Evolutionary conservation across 768 basidiomycete genomes (phyloP), one percentile per base, ranked within the genome.

Genomic region (Leucocoprinus leucothites): DNA sequence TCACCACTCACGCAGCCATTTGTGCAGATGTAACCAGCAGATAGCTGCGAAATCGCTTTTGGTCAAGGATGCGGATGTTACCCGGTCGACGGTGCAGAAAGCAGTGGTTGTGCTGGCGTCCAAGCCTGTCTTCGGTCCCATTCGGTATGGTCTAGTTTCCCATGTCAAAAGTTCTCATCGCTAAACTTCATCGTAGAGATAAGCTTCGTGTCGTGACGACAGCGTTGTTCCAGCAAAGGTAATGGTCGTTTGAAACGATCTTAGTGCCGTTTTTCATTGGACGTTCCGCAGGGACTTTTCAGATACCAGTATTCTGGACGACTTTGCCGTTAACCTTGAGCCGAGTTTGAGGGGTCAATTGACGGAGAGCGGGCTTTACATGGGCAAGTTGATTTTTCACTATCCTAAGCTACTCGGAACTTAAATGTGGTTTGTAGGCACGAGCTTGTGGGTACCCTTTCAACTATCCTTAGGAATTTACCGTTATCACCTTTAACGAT

Each of bases 51-150:
- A 87, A 0, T 78, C 85, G 21, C 78, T 99, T 25, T 74, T 93
- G 3, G 86, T 89, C 45, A 89, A 87, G 65, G 80, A 84, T 36
- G 75, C 82, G 1, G 95, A 97, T 59, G 91, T 98, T 16, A 98
- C 97, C 3, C 85, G 97, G 14, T 93, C 90, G 3, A 98, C 88
- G 8, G 97, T 99, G 0, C 97, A 99, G 69, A 99, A 98, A 67
- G 95, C 97, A 0, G 91, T 99, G 2, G 93, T 98, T 0, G 91
- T 99, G 2, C 76, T 99, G 34, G 94, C 93, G 3, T 83, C 87
- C 11, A 90, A 91, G 65, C 93, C 94, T 0, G 82, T 95, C 1
- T 96, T 96, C 64, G 97, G 97, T 11, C 93, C 94, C 9, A 92
- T 98, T 70, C 84, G 95, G 88, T 89, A 18, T 24, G 65, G 59